Percentiles rank a stretch among this genome's conserved stretches.
These are phyloP conservation scores for Albizia julibrissin DNA, from an alignment of 306 rosid genomes.

Conservation along the genomic window DNA sequence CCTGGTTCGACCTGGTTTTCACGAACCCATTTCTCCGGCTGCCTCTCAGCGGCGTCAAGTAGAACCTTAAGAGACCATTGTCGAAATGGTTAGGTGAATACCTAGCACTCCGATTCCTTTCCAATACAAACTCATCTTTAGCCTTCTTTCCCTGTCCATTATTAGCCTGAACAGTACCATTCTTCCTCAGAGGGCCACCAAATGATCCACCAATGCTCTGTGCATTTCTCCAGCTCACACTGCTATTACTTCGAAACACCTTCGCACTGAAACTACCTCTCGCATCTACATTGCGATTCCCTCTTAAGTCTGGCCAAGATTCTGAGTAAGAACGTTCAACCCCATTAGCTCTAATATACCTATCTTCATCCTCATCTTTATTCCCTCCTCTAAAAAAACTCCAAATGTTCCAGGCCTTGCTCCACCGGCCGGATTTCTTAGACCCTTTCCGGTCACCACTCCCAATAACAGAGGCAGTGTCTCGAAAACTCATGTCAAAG, in stretches of 20 bases:
- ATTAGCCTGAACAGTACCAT: constrained; percentile 48
- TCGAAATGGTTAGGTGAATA: constrained; percentile 73
- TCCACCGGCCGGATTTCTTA: constrained; percentile 83
- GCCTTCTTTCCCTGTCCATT: constrained; percentile 63
- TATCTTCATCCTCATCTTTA: constrained; percentile 78
- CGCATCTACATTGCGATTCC: constrained; percentile 61
- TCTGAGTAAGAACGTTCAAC: constrained; percentile 84
- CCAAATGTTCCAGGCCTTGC: constrained; percentile 92
- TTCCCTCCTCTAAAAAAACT: constrained; percentile 59
- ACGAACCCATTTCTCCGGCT: constrained; percentile 70
- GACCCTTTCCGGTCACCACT: constrained; percentile 62
- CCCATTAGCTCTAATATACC: constrained; percentile 64
- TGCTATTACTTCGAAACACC: constrained; percentile 76
- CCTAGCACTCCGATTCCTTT: constrained; percentile 83
- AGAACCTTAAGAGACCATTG: constrained; percentile 74
- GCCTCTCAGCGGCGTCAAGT: constrained; percentile 74
- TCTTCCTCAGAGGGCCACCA: constrained; percentile 62
- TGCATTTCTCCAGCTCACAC: constrained; percentile 92
- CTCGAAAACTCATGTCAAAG: constrained; percentile 61
- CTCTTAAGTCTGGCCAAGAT: constrained; percentile 88
- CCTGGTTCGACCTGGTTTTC: constrained; percentile 77
- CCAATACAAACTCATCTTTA: constrained; percentile 80
- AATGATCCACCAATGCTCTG: constrained; percentile 55
- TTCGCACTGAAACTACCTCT: constrained; percentile 61
- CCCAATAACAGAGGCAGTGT: constrained; percentile 52